phyloP scores from a whole-genome alignment of 2,329 filamentous ascomycete species.

The Elsinoe australis region DNA sequence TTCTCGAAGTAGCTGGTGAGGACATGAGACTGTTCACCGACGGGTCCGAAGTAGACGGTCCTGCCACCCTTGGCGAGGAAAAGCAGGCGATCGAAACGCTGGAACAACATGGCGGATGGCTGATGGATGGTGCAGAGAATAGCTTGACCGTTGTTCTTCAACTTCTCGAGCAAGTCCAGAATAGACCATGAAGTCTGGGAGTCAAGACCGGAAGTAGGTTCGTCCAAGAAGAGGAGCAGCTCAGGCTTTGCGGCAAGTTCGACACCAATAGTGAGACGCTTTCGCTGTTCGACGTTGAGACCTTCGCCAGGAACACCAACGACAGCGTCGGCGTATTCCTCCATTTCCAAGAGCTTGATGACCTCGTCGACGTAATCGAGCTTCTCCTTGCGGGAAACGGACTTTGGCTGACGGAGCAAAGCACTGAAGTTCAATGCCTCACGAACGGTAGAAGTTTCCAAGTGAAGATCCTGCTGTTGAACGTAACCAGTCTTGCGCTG shows the following conservation, averaged over 20 bases:
- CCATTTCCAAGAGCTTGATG: constrained; percentile 84
- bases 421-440: constrained; percentile 85
- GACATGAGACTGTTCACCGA: constrained; percentile 61
- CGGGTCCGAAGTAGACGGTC: constrained; percentile 75
- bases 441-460: constrained; percentile 75
- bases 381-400: constrained; percentile 68
- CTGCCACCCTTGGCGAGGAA: constrained; percentile 68
- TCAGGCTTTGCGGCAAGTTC: constrained; percentile 88
- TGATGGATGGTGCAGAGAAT: constrained; percentile 98
- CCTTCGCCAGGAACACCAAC: constrained; percentile 83
- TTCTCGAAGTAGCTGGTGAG: constrained; percentile 70
- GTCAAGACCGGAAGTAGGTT: constrained; percentile 90
- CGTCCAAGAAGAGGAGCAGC: constrained; percentile 83
- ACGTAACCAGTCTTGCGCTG: constrained; percentile 89
- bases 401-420: constrained; percentile 70
- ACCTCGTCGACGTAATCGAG: constrained; percentile 82
- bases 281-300: constrained; percentile 60
- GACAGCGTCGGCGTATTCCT: constrained; percentile 79
- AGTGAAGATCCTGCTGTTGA: constrained; percentile 85
- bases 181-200: constrained; percentile 92
- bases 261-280: constrained; percentile 88
- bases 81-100: constrained; percentile 75
- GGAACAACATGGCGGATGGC: constrained; percentile 90
- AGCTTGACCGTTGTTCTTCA: constrained; percentile 81
- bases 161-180: constrained; percentile 75